A percentile compares a stretch with the other conserved stretches of the same genome.
Conservation (phyloP, 441 rosid species). For the Flueggea neowawraea region DNA sequence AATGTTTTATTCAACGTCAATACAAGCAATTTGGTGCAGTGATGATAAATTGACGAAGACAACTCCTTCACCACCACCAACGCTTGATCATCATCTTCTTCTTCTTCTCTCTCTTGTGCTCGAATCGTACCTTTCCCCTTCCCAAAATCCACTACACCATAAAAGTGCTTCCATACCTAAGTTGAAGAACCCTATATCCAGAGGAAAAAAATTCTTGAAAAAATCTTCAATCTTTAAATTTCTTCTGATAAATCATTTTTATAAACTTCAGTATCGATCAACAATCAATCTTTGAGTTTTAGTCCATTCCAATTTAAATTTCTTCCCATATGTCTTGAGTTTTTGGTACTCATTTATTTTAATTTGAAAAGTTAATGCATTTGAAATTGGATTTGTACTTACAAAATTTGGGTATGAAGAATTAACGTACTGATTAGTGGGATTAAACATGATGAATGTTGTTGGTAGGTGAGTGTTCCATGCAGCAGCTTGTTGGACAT, state of each 20-base stretch:
- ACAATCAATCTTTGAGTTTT: too few relatives aligned
- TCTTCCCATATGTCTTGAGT: too few relatives aligned
- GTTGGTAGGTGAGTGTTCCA: slow-evolving; percentile 86
- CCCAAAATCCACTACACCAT: too few relatives aligned
- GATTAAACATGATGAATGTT: background rate
- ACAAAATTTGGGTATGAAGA: too few relatives aligned
- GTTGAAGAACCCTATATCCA: background rate
- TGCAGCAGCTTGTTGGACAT: slow-evolving; percentile 76
- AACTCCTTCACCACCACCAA: background rate
- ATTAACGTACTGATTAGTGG: too few relatives aligned
- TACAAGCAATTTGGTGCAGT: slow-evolving; percentile 11
- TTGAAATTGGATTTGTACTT: too few relatives aligned
- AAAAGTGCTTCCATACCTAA: background rate
- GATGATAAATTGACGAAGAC: slow-evolving; percentile 29
- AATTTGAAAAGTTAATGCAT: too few relatives aligned
- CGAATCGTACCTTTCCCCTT: slow-evolving; percentile 14
- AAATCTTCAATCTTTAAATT: background rate
- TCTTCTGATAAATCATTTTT: too few relatives aligned
- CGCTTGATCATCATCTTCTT: too few relatives aligned
- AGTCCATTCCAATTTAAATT: too few relatives aligned
- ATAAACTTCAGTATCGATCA: too few relatives aligned
- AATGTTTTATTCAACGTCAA: slow-evolving; percentile 13
- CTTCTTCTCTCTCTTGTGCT: slow-evolving; percentile 1
- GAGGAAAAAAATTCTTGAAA: background rate
- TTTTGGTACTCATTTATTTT: too few relatives aligned